Evolutionary conservation across 768 basidiomycete species (phyloP), one percentile per base, ranked within the genome.

Genomic region (Pleurotus giganteus): DNA sequence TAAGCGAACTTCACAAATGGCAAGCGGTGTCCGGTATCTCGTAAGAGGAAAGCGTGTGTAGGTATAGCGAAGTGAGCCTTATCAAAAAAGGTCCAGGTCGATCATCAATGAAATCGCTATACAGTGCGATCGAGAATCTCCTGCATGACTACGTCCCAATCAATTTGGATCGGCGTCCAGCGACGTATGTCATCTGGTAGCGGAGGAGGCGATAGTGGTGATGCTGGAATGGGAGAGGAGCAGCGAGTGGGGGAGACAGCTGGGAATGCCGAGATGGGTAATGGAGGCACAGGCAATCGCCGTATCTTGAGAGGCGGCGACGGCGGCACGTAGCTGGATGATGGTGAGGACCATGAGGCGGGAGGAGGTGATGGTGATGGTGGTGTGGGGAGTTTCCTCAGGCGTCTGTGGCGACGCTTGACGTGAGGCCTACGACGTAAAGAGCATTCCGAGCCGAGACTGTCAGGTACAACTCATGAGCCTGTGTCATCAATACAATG

Each of bases 141-240:
- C 24, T 39, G 37, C 45, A 61, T 61, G 34, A 61, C 51, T 6
- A 29, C 50, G 24, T 61, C 60, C 60, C 60, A 61, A 39, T 61
- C 60, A 15, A 61, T 61, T 39, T 58, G 32, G 24, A 44, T 31
- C 12, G 53, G 53, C 4, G 43, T 17, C 19, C 52, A 55, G 24
- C 36, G 43, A 42, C 50, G 43, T 32, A 31, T 44, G 28, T 31
- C 49, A 27, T 41, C 47, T 15, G 29, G 51, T 19, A 53, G 26
- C 5, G 24, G 39, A 37, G 24, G 37, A 6, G 28, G 29, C 23
- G 52, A 36, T 21, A 36, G 11, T 12, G 27, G 36, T n/a, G 36
- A 57, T 29, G 56, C 13, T 7, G 45, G 39, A 24, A 58, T 49
- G 24, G 45, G 43, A 5, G 58, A 26, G 3, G 56, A 45, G 45